phyloP scores from a whole-genome alignment of 1,284 basidiomycete species.

The Leucoagaricus sp. region DNA sequence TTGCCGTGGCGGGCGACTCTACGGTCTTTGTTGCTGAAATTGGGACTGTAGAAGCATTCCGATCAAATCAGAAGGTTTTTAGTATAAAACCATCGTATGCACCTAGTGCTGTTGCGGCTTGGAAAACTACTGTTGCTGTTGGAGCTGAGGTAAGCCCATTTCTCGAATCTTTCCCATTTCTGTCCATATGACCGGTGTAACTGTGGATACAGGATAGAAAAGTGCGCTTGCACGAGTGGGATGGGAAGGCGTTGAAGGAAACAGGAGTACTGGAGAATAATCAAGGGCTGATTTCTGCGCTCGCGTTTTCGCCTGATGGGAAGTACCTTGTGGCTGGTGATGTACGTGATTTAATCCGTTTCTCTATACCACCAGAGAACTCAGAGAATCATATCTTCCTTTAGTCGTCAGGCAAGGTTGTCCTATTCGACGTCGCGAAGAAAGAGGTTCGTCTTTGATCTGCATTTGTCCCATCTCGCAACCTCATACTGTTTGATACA shows the following conservation, averaged over 20 bases:
- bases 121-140: conserved; percentile 60
- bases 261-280: conserved; percentile 65
- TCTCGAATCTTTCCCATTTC: too few relatives aligned
- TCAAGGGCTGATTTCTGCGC: conserved; percentile 69
- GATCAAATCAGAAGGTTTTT: conserved; percentile 65
- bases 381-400: not conserved
- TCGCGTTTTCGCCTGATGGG: conserved; percentile 85
- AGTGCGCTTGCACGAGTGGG: conserved; percentile 73
- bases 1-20: conserved; percentile 62
- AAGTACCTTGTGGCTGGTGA: conserved; percentile 79
- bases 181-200: not conserved
- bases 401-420: conserved; percentile 77
- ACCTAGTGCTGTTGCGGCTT: conserved; percentile 60
- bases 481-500: conserved; percentile 26
- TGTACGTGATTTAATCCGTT: conserved; percentile 45
- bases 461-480: not conserved
- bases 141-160: conserved; percentile 65
- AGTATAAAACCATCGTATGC: conserved; percentile 54
- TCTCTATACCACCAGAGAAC: not conserved
- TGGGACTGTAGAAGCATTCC: conserved; percentile 66
- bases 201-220: conserved; percentile 60
- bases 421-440: conserved; percentile 74
- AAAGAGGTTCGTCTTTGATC: conserved; percentile 47
- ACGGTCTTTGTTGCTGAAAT: conserved; percentile 77
- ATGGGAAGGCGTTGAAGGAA: conserved; percentile 61